Evolutionary conservation across 108 stramenopile species (phyloP).

Genomic region (Stephanodiscus triporus): DNA sequence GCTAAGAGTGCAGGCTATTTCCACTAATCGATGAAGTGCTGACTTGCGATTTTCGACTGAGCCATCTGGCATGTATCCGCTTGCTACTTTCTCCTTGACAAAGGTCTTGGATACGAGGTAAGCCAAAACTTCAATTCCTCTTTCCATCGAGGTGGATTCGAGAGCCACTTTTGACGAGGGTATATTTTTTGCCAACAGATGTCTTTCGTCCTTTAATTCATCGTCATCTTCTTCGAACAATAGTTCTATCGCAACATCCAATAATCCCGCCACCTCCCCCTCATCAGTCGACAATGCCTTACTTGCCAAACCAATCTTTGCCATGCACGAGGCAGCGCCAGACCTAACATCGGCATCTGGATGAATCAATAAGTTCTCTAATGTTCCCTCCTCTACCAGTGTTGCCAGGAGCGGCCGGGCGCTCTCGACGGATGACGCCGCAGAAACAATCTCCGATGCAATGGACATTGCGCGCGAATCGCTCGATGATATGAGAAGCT

Average conservation of each 20-base stretch:
- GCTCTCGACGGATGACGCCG: conserved; percentile 75
- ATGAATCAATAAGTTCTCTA: conserved; percentile 61
- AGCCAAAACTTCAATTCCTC: conserved; percentile 91
- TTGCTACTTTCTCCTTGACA: conserved; percentile 89
- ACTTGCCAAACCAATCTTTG: conserved; percentile 84
- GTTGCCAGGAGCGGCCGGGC: conserved; percentile 58
- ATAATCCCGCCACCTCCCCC: conserved; percentile 71
- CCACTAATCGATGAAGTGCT: conserved; percentile 76
- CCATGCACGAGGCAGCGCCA: conserved; percentile 83
- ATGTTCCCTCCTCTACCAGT: conserved; percentile 57
- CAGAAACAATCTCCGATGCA: conserved; percentile 79
- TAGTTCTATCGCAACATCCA: conserved; percentile 80
- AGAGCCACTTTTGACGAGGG: conserved; percentile 9
- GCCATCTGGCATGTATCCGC: conserved; percentile 68
- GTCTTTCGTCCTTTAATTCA: conserved; percentile 18
- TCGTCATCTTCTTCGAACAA: conserved; percentile 62
- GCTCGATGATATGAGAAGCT: conserved; percentile 57
- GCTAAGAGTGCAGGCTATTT: conserved; percentile 63
- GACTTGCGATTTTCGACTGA: conserved; percentile 43
- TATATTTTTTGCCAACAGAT: background rate
- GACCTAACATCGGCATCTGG: conserved; percentile 75
- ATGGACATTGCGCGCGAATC: conserved; percentile 76
- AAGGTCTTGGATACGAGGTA: conserved; percentile 87
- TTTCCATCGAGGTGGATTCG: conserved; percentile 74
- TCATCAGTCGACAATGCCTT: conserved; percentile 63